Base-by-base conservation (phyloP, 2,329 filamentous ascomycete species). In the Aspergillus texensis region DNA sequence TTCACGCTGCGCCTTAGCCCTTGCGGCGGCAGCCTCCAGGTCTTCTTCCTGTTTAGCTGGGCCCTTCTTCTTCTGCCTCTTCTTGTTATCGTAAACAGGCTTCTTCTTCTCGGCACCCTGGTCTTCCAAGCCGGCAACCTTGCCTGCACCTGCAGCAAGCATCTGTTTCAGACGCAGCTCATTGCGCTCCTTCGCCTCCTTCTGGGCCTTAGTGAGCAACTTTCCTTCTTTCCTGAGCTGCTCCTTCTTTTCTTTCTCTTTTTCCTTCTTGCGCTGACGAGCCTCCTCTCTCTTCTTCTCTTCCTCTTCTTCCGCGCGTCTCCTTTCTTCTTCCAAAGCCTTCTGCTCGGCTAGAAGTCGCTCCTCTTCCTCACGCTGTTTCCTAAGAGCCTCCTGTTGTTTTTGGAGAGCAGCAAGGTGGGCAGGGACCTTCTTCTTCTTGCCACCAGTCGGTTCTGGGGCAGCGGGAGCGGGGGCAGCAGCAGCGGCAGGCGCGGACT, bases 341-440 rank as follows among this genome's bases (percentile, higher is more conserved):
- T 72, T 74, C 62, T 79, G 77, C 66, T 81, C 80, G 16, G 76
- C 79, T 46, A 68, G 62, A 36, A 76, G 65, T 8, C 76, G 79
- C 55, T 78, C 80, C 58, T 80, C 74, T 64, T 83, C 81, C 68
- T 83, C 82, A 70, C 80, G 77, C 65, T 81, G 78, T 65, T 77
- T 72, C 41, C 77, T 75, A 28, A 83, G 71, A 54, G 72, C 71
- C 69, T 83, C 82, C 67, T 83, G 81, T 71, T 84, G 82, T 67
- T 75, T 83, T 69, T 83, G 82, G 41, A 84, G 74, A 62, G 83
- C 82, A 41, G 79, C 79, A 70, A 86, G 79, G 61, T 82, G 78
- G 45, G 78, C 77, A 46, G 91, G 91, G 21, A 98, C 71, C 83
- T 98, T 99, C 88, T 96, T 98, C 74, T 89, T 90, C 84, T 97